phyloP scores from a whole-genome alignment of 73 alveolate genomes.

The Uronychia binucleata region DNA sequence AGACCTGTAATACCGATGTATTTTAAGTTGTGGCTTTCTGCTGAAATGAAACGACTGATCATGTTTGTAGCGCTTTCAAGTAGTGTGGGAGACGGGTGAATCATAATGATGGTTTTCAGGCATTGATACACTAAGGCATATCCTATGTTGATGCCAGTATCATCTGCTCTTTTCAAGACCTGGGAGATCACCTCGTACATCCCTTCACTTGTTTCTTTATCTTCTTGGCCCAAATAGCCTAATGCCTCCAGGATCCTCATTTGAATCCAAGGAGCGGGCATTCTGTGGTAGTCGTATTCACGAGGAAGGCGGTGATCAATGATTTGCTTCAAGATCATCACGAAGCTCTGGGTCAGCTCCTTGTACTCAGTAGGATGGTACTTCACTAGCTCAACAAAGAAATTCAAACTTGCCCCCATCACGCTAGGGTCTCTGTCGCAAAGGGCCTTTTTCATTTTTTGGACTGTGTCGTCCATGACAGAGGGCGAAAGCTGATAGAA shows the following conservation, averaged over 20 bases:
- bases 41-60: constrained; percentile 90
- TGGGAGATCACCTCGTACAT: constrained; percentile 95
- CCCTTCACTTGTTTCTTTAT: constrained; percentile 89
- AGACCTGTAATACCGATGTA: constrained; percentile 96
- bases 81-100: constrained; percentile 89
- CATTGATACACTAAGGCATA: constrained; percentile 98
- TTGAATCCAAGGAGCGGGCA: constrained; percentile 99
- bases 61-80: constrained; percentile 92
- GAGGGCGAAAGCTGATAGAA: constrained; percentile 79
- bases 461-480: constrained; percentile 80
- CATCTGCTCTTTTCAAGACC: constrained; percentile 96
- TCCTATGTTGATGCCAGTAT: constrained; percentile 94
- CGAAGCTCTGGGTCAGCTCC: constrained; percentile 88
- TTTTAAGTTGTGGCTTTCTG: constrained; percentile 91
- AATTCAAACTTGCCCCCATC: constrained; percentile 95
- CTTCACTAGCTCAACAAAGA: constrained; percentile 78
- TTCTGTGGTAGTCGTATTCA: constrained; percentile 97
- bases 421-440: constrained; percentile 98
- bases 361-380: constrained; percentile 84
- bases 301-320: constrained; percentile 95
- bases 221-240: constrained; percentile 94
- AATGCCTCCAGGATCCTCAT: constrained; percentile 89
- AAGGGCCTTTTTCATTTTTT: constrained; percentile 92
- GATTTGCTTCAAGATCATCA: constrained; percentile 81
- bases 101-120: constrained; percentile 90